Evolutionary conservation across 83 land plant species (phyloP).

Genomic region (Thuja plicata): DNA sequence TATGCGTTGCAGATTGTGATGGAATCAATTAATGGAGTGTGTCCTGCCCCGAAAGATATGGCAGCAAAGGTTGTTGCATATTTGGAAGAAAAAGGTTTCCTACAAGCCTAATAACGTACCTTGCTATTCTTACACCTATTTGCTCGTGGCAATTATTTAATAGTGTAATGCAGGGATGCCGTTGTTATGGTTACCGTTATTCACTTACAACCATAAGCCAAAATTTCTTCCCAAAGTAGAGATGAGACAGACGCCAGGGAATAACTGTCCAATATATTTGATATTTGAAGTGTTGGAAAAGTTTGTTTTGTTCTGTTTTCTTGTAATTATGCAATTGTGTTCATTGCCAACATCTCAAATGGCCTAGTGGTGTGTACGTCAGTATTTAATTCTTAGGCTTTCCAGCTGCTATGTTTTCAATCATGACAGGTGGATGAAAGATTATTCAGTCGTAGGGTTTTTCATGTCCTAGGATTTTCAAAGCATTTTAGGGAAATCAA

Average conservation of each 20-base stretch:
- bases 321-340: neutral
- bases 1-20: slow-evolving; percentile 40
- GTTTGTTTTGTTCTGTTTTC: neutral
- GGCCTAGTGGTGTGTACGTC: neutral
- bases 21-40: slow-evolving; percentile 33
- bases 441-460: neutral
- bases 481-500: neutral
- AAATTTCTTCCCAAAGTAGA: neutral
- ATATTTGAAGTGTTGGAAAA: neutral
- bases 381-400: neutral
- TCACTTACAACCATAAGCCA: neutral
- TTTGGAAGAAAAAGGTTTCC: slow-evolving; percentile 48
- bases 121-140: neutral
- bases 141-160: neutral
- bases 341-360: neutral
- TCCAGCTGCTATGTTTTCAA: neutral
- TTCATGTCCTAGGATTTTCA: neutral
- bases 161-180: neutral
- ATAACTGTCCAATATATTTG: neutral
- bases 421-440: neutral
- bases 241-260: neutral
- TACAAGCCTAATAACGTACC: slow-evolving; percentile 20
- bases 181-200: neutral
- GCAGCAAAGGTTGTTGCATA: slow-evolving; percentile 53
- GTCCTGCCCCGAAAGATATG: slow-evolving; percentile 44